Evolutionary conservation across 306 rosid species (phyloP).

Genomic region (Sphenostylis stenocarpa): DNA sequence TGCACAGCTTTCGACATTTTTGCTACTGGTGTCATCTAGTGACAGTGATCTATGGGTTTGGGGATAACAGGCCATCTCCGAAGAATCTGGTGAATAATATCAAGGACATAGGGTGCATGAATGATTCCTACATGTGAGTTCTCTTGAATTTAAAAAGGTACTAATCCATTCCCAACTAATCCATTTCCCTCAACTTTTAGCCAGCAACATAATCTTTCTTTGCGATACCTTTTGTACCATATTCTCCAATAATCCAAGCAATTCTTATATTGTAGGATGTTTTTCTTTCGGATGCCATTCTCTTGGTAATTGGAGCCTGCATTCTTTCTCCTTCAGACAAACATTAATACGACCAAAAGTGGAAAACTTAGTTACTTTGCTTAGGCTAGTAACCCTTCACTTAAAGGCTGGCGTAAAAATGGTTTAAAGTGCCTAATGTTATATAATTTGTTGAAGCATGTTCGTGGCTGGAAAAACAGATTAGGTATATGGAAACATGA

Average conservation of each 20-base stretch:
- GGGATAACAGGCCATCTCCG: constrained; percentile 33
- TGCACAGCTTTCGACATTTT: too few relatives aligned
- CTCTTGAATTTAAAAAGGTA: constrained; percentile 23
- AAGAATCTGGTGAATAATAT: constrained; percentile 42
- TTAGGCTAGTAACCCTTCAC: neutral
- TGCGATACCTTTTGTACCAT: neutral
- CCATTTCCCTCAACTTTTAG: neutral
- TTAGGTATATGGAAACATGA: neutral
- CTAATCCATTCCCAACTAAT: neutral
- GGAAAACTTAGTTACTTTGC: neutral
- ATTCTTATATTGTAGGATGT: neutral
- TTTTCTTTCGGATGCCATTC: neutral
- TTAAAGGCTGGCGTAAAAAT: neutral
- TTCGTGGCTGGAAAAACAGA: neutral
- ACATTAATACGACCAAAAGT: neutral
- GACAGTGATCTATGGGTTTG: constrained; percentile 28
- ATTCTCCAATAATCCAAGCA: neutral
- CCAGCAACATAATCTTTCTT: neutral
- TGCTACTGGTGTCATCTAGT: too few relatives aligned
- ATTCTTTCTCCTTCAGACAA: neutral
- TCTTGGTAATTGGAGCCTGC: neutral
- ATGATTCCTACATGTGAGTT: neutral
- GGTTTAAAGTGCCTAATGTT: neutral
- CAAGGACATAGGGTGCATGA: neutral
- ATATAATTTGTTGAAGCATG: neutral